These are phyloP conservation scores for Cylindrotheca fusiformis DNA, from an alignment of 108 stramenopile genomes.

Conservation along the genomic window DNA sequence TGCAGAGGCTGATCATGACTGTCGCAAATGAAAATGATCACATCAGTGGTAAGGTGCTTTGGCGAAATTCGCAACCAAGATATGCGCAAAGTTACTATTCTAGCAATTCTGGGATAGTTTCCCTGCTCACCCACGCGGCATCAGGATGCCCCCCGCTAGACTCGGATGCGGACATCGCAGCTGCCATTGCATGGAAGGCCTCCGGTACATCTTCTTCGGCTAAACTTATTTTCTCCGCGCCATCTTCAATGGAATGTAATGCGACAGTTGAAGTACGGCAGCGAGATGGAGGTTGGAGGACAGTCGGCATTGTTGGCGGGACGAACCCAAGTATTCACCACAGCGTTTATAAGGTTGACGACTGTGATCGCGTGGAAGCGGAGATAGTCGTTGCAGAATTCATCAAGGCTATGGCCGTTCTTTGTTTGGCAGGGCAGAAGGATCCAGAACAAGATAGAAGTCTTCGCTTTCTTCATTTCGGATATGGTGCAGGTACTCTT, in stretches of 20 bases:
- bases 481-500: conserved; percentile 7
- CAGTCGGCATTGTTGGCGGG: neutral
- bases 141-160: neutral
- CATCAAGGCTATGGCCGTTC: conserved; percentile 1
- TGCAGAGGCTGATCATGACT: neutral
- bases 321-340: conserved; percentile 1
- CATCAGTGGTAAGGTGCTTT: neutral
- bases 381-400: neutral
- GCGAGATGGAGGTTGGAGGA: neutral
- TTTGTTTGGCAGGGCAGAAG: neutral
- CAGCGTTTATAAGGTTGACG: neutral
- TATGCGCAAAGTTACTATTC: neutral
- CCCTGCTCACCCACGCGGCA: neutral
- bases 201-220: neutral
- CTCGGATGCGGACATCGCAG: neutral
- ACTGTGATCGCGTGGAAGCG: neutral
- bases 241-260: neutral
- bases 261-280: neutral
- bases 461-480: conserved; percentile 1
- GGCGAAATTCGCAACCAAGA: neutral
- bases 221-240: neutral
- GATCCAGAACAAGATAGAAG: neutral
- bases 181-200: neutral
- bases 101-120: neutral
- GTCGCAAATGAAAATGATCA: neutral